Conservation (phyloP, 1,284 basidiomycete species). For the Megacollybia platyphylla region DNA sequence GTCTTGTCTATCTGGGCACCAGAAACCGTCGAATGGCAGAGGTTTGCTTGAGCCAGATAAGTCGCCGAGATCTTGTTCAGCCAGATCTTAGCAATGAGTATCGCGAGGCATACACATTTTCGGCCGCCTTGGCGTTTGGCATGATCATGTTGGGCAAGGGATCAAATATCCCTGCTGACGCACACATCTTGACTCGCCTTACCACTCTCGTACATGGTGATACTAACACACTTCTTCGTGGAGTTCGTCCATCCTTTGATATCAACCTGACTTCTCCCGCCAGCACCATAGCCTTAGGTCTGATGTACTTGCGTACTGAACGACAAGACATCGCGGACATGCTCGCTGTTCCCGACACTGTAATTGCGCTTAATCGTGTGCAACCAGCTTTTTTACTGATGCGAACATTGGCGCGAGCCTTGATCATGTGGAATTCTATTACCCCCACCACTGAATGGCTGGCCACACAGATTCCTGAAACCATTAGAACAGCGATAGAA, state of each 20-base stretch:
- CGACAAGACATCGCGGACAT: conserved; percentile 78
- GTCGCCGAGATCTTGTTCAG: conserved; percentile 62
- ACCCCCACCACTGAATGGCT: conserved; percentile 72
- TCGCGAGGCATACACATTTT: conserved; percentile 85
- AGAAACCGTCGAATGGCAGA: conserved; percentile 88
- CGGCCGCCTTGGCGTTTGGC: conserved; percentile 84
- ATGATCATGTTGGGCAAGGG: conserved; percentile 93
- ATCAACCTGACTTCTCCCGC: conserved; percentile 83
- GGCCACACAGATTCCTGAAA: conserved; percentile 56
- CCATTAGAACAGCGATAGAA: conserved; percentile 52
- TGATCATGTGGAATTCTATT: conserved; percentile 87
- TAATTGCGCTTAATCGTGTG: conserved; percentile 69
- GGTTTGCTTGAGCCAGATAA: conserved; percentile 78
- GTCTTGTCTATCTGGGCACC: conserved; percentile 82
- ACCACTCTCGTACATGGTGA: conserved; percentile 67
- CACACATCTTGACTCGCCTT: conserved; percentile 53
- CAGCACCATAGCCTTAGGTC: conserved; percentile 79
- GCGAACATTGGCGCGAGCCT: conserved; percentile 63
- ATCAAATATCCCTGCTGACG: conserved; percentile 63
- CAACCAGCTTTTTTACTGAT: conserved; percentile 82
- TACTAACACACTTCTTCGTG: conserved; percentile 21
- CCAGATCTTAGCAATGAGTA: conserved; percentile 77
- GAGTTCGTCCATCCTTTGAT: conserved; percentile 49
- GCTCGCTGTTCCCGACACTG: conserved; percentile 72
- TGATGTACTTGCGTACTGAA: conserved; percentile 86